phyloP scores from a whole-genome alignment of 176 grass and related monocot species.

The Eremochloa ophiuroides region DNA sequence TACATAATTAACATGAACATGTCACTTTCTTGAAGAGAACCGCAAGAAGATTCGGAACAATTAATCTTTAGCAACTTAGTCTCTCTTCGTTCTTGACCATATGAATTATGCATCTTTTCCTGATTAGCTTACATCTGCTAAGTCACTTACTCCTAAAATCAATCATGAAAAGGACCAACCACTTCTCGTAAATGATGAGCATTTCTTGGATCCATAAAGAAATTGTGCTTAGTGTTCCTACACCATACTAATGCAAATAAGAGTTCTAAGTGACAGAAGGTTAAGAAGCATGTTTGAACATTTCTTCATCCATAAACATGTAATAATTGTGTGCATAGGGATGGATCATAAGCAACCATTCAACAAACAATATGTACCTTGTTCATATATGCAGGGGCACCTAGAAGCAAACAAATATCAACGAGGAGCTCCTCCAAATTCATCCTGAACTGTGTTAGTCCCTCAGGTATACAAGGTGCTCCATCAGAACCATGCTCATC shows the following conservation, averaged over 20 bases:
- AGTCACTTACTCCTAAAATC: not conserved
- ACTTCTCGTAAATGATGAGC: not conserved
- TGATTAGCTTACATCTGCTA: not conserved
- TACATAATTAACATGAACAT: not conserved
- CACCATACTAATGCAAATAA: not conserved
- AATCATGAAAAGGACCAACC: not conserved
- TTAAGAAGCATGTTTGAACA: not conserved
- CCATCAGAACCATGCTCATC: conserved; percentile 41
- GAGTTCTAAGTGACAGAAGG: not conserved
- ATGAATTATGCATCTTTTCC: not conserved
- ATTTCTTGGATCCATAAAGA: not conserved
- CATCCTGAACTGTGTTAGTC: conserved; percentile 66
- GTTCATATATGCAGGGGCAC: conserved; percentile 58
- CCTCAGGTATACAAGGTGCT: conserved; percentile 58
- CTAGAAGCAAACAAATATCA: conserved; percentile 90
- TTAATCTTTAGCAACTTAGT: not conserved
- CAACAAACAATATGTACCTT: conserved; percentile 40
- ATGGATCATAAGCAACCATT: conserved; percentile 2
- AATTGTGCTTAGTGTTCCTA: not conserved
- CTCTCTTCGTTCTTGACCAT: not conserved
- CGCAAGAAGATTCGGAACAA: not conserved
- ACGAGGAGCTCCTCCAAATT: conserved; percentile 94
- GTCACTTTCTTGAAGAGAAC: not conserved
- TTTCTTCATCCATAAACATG: not conserved
- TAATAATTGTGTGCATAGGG: not conserved